Base-by-base conservation (phyloP, 2,329 filamentous ascomycete genomes). In the Xenosphaeropsis pyriputrescens region DNA sequence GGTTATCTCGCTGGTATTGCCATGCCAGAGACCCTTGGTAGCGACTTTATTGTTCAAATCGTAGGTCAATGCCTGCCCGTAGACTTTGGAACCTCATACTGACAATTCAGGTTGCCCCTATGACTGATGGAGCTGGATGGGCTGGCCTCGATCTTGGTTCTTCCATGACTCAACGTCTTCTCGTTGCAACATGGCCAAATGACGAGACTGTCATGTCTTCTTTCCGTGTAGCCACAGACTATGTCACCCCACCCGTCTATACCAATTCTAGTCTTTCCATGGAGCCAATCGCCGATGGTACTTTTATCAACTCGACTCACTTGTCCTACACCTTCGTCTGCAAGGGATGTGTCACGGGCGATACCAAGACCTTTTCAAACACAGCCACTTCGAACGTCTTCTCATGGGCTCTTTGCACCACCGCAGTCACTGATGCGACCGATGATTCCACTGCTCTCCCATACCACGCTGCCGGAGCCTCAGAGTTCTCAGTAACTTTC, bases 31-130 rank as follows among this genome's bases (percentile, higher is more conserved):
- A 62, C 55, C 9, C 52, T 63, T 12, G 59, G 53, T 1, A 61
- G 60, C 9, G 70, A 75, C 50, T 64, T 74, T 45, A 70, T 75
- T 41, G 66, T 63, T 6, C 66, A 72, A 47, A 58, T 75, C 33
- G 61, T 70, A 2, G 42, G 42, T 3, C 6, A 2, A 38, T 14
- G 22, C 12, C 18, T 9, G 3, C 11, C 11, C 11, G 15, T 16
- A 14, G 18, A 18, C 12, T 14, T 17, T 36, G 9, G 18, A 32
- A 37, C 26, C 8, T 26, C 8, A 26, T 26, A 26, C 22, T 26
- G 22, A 26, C 8, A 6, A 9, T 26, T 26, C 22, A 26, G 35
- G 18, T 39, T 13, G 52, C 52, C 1, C 61, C 61, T 1, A 45
- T 57, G n/a, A 53, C 46, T 5, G 57, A 63, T 39, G 58, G 57